These are phyloP conservation scores for Hypoxylon crocopeplum DNA, from an alignment of 495 filamentous ascomycete genomes.

Conservation along the genomic window DNA sequence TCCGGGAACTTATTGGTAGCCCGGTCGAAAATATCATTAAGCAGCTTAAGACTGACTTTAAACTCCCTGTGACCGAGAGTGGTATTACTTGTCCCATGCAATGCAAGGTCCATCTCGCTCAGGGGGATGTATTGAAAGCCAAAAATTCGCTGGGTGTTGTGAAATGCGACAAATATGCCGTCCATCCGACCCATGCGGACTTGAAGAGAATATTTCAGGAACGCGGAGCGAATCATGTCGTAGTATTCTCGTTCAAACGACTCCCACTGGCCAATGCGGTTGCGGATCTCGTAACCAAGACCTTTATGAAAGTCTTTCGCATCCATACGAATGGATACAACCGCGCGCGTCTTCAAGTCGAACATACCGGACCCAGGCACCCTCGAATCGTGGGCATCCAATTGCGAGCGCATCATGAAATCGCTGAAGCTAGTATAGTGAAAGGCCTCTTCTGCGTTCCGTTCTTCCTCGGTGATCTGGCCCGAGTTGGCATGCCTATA, in stretches of 20 bases:
- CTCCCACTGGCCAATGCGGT: constrained; percentile 75
- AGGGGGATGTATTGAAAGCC: constrained; percentile 94
- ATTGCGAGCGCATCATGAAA: constrained; percentile 93
- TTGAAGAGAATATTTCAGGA: constrained; percentile 96
- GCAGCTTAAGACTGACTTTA: constrained; percentile 73
- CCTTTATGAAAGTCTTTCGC: constrained; percentile 72
- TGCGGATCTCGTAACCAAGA: constrained; percentile 84
- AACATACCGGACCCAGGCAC: constrained; percentile 95
- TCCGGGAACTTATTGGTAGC: constrained; percentile 75
- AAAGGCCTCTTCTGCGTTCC: constrained; percentile 72
- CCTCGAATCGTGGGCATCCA: constrained; percentile 88
- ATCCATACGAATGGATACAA: constrained; percentile 89
- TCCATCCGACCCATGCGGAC: constrained; percentile 98
- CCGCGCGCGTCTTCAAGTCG: constrained; percentile 94
- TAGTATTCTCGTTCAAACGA: constrained; percentile 95
- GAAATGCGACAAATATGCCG: constrained; percentile 97
- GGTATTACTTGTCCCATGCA: constrained; percentile 75
- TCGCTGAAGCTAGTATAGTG: constrained; percentile 90
- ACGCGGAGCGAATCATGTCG: constrained; percentile 94
- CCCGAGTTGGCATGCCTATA: constrained; percentile 73
- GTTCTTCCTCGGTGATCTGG: constrained; percentile 69
- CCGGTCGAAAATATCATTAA: constrained; percentile 78
- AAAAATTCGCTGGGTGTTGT: constrained; percentile 94
- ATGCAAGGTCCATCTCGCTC: constrained; percentile 80
- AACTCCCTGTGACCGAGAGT: constrained; percentile 87